Percentiles rank a stretch among this genome's conserved stretches.
phyloP scores from a whole-genome alignment of 2,329 filamentous ascomycete genomes.

The Raffaelea deltoideospora region DNA sequence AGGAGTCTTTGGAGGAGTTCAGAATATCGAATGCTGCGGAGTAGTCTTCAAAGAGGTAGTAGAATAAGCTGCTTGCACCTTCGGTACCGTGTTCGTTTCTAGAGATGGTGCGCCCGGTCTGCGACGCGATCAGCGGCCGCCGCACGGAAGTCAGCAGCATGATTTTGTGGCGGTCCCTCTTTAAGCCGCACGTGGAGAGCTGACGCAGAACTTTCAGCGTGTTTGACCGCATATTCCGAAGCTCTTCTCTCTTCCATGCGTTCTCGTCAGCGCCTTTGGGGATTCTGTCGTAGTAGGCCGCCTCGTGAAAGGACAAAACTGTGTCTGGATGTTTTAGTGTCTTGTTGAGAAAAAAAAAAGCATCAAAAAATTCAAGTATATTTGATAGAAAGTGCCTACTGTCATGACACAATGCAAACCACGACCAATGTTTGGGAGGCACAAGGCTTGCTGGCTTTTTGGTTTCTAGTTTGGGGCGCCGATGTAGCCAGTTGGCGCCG shows the following conservation, averaged over 20 bases:
- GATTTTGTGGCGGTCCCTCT: conserved; percentile 20
- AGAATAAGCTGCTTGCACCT: conserved; percentile 45
- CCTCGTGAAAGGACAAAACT: conserved; percentile 54
- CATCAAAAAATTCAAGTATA: not conserved
- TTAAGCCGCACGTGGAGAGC: conserved; percentile 22
- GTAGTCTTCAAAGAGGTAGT: conserved; percentile 54
- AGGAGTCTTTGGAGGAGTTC: conserved; percentile 25
- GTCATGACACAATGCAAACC: conserved; percentile 54
- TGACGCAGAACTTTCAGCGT: conserved; percentile 22
- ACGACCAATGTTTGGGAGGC: conserved; percentile 44
- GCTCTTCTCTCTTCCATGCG: conserved; percentile 14
- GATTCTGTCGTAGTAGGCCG: conserved; percentile 19
- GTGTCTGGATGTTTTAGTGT: no score
- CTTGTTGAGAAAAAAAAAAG: no score
- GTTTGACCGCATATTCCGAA: conserved; percentile 21
- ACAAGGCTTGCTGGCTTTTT: conserved; percentile 19
- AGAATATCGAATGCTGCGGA: conserved; percentile 42
- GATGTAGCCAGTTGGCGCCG: conserved; percentile 52
- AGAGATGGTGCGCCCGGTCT: not conserved
- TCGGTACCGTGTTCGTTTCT: conserved; percentile 22
- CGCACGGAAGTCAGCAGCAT: conserved; percentile 26
- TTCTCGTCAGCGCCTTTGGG: conserved; percentile 11
- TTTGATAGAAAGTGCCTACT: conserved; percentile 26
- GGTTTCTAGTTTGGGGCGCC: conserved; percentile 10
- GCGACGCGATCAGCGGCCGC: conserved; percentile 11